These are phyloP conservation scores for Colletotrichum tofieldiae DNA, from an alignment of 2,329 filamentous ascomycete genomes.

Conservation along the genomic window DNA sequence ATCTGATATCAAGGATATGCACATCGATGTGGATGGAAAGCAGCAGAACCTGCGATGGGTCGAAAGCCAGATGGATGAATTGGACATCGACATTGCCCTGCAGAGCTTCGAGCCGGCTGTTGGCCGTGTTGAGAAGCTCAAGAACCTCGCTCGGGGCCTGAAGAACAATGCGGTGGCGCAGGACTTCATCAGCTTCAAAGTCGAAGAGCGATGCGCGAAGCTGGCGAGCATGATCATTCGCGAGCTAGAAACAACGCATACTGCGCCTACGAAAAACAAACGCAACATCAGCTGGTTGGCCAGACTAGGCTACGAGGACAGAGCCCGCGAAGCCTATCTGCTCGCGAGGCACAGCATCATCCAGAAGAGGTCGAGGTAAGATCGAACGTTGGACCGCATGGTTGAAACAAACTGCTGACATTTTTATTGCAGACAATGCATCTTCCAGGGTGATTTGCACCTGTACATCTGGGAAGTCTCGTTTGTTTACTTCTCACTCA, in stretches of 20 bases:
- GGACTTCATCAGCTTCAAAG: conserved; percentile 92
- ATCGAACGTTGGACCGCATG: conserved; percentile 14
- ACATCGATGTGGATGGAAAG: conserved; percentile 96
- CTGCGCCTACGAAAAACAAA: conserved; percentile 83
- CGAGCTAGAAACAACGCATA: conserved; percentile 83
- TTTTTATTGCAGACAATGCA: conserved; percentile 78
- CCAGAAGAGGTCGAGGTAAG: conserved; percentile 85
- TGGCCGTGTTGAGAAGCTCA: conserved; percentile 85
- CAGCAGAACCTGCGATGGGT: conserved; percentile 98
- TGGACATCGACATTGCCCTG: conserved; percentile 95
- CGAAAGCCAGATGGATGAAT: conserved; percentile 92
- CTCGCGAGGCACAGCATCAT: conserved; percentile 84
- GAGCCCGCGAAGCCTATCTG: conserved; percentile 89
- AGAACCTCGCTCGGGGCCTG: conserved; percentile 82
- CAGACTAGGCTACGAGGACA: conserved; percentile 90
- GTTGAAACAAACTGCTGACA: neutral
- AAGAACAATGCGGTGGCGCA: conserved; percentile 91
- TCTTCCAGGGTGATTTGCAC: conserved; percentile 94
- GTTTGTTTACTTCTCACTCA: conserved; percentile 94
- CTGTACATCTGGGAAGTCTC: conserved; percentile 96
- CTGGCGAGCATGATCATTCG: conserved; percentile 84
- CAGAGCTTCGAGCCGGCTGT: conserved; percentile 92
- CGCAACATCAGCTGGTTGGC: conserved; percentile 88
- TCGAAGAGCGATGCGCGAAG: conserved; percentile 86
- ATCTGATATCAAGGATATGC: conserved; percentile 86